Conservation (phyloP, 2,329 filamentous ascomycete species). For the Aspergillus clavatus region DNA sequence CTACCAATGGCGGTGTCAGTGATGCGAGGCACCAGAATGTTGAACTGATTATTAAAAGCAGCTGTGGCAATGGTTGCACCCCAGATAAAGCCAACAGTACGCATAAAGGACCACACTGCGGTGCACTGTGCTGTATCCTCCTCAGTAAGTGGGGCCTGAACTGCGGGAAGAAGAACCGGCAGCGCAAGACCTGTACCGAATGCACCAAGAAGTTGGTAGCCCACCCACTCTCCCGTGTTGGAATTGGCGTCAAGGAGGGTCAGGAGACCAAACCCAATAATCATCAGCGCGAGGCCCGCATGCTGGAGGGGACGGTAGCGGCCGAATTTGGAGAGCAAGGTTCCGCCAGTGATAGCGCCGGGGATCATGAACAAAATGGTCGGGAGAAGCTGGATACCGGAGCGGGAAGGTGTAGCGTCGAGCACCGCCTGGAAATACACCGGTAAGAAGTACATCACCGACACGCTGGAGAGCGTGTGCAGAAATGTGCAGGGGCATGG, state of each 20-base stretch:
- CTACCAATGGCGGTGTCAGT: neutral
- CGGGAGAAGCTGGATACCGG: constrained; percentile 23
- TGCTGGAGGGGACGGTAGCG: constrained; percentile 25
- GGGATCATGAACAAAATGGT: constrained; percentile 11
- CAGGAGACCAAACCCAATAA: constrained; percentile 22
- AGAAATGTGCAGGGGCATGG: constrained; percentile 37
- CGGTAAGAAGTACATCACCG: constrained; percentile 38
- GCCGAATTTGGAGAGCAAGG: constrained; percentile 21
- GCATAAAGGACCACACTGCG: constrained; percentile 22
- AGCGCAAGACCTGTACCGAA: constrained; percentile 10
- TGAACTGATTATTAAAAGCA: constrained; percentile 32
- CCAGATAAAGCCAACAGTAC: constrained; percentile 25
- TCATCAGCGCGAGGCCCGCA: constrained; percentile 20
- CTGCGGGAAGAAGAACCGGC: constrained; percentile 16
- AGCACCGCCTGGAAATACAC: constrained; percentile 39
- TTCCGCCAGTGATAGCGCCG: constrained; percentile 17
- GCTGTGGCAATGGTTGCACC: constrained; percentile 23
- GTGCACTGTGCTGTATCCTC: constrained; percentile 19
- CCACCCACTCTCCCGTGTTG: constrained; percentile 16
- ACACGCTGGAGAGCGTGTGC: no score
- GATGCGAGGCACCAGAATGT: neutral
- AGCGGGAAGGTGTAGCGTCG: constrained; percentile 22
- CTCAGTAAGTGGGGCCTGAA: constrained; percentile 19
- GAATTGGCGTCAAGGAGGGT: constrained; percentile 21
- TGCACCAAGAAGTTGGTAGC: constrained; percentile 20